Percentiles rank a stretch among this genome's conserved stretches.
phyloP scores from a whole-genome alignment of 768 basidiomycete species.

The Rhodotorula sphaerocarpa region DNA sequence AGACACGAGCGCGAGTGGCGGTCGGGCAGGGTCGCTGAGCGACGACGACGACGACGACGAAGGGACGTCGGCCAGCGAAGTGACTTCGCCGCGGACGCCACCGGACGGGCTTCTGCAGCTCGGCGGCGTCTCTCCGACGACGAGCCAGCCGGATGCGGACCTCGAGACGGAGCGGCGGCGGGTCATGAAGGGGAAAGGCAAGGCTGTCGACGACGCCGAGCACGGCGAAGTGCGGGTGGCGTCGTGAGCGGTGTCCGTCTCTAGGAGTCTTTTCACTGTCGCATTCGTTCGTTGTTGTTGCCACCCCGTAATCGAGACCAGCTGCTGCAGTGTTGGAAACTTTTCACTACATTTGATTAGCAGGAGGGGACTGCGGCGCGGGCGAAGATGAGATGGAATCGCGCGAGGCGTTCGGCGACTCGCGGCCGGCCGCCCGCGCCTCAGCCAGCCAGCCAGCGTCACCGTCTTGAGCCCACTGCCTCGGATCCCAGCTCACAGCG shows the following conservation, averaged over 20 bases:
- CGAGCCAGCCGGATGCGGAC: slow-evolving; percentile 3
- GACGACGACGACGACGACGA: slow-evolving; percentile 1
- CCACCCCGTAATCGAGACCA: too few species aligned
- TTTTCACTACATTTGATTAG: too few species aligned
- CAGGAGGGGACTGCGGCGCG: background rate
- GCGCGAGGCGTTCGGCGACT: too few species aligned
- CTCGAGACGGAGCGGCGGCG: slow-evolving; percentile 8
- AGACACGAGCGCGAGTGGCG: too few species aligned
- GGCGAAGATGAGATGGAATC: too few species aligned
- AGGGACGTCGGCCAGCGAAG: slow-evolving; percentile 4
- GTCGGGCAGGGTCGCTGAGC: background rate
- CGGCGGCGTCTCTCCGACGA: background rate
- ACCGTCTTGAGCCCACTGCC: too few species aligned
- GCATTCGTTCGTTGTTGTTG: background rate
- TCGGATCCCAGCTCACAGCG: too few species aligned
- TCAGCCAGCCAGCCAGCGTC: background rate
- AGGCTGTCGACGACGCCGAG: background rate
- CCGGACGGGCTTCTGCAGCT: background rate
- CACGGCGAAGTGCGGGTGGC: background rate
- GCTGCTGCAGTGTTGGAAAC: too few species aligned
- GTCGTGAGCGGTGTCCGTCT: background rate
- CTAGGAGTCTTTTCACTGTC: background rate
- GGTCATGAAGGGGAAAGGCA: slow-evolving; percentile 23
- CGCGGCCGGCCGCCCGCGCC: background rate
- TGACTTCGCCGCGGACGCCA: slow-evolving; percentile 4